Percentiles rank a stretch among this genome's conserved stretches.
Conservation (phyloP, 208 protist genomes). For the Acanthamoeba comandoni region DNA sequence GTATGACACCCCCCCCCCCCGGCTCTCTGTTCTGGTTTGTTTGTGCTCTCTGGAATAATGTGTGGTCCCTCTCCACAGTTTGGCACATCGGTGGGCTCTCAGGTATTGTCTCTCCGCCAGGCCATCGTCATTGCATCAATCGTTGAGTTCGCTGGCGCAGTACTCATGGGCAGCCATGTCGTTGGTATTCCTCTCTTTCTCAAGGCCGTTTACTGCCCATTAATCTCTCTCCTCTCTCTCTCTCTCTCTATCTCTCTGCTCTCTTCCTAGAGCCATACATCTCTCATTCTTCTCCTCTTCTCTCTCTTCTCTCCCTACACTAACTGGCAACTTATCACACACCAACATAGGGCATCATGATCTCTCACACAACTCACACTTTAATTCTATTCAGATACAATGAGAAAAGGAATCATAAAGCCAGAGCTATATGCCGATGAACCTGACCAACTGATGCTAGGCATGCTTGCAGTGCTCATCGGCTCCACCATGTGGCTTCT, state of each 20-base stretch:
- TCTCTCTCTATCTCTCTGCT: too few species aligned
- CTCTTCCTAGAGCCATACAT: too few species aligned
- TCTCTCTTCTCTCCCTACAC: too few species aligned
- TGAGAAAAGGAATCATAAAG: conserved; percentile 70
- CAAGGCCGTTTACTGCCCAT: too few species aligned
- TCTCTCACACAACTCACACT: too few species aligned
- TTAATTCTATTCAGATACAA: too few species aligned
- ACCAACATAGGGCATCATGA: too few species aligned
- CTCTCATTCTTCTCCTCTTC: too few species aligned
- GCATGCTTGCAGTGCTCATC: conserved; percentile 52
- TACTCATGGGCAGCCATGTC: conserved; percentile 66
- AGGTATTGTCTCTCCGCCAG: conserved; percentile 27
- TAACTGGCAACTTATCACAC: too few species aligned
- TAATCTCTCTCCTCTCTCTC: too few species aligned
- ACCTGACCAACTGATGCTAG: conserved; percentile 62
- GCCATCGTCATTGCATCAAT: conserved; percentile 43
- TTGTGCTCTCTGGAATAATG: too few species aligned
- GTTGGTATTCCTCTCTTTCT: conserved; percentile 1
- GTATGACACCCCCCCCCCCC: not conserved
- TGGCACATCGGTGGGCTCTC: conserved; percentile 40
- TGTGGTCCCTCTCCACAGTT: conserved; percentile 27
- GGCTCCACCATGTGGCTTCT: conserved; percentile 27
- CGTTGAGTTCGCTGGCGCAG: conserved; percentile 69
- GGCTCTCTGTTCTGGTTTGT: too few species aligned
- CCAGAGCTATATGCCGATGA: not conserved